Percentiles rank a stretch among this genome's conserved stretches.
phyloP scores from a whole-genome alignment of 1,139 yeast genomes.

The Blastobotrys capitulatus region DNA sequence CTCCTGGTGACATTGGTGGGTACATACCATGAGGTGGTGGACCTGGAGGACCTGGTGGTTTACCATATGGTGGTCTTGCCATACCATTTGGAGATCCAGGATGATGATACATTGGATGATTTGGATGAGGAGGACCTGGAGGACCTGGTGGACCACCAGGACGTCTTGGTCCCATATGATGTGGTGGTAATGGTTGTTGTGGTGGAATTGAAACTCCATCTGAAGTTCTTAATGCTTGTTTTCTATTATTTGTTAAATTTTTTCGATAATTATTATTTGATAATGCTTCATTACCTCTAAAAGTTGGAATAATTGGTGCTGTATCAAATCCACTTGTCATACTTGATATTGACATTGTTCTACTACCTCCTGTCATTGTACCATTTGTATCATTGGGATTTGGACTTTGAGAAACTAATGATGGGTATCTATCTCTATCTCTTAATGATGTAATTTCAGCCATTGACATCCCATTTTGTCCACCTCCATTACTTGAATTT shows the following conservation, averaged over 20 bases:
- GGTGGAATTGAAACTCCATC: conserved; percentile 20
- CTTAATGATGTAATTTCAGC: conserved; percentile 24
- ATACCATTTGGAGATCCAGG: no score
- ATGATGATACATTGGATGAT: no score
- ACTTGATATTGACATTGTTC: conserved; percentile 32
- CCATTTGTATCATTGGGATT: background rate
- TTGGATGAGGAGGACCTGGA: background rate
- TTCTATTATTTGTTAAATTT: conserved; percentile 29
- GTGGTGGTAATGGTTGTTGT: conserved; percentile 14
- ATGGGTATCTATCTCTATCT: conserved; percentile 35
- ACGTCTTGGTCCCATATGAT: conserved; percentile 9
- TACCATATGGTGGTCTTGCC: no score
- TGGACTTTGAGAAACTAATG: conserved; percentile 19
- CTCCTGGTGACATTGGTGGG: no score
- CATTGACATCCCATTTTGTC: conserved; percentile 21
- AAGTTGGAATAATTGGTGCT: conserved; percentile 34
- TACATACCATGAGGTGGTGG: no score
- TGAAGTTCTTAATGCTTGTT: conserved; percentile 22
- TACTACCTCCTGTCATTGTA: conserved; percentile 11
- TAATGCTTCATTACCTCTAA: conserved; percentile 20
- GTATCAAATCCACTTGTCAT: conserved; percentile 32
- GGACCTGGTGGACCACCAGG: background rate
- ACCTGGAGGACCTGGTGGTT: no score
- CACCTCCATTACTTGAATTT: conserved; percentile 8
- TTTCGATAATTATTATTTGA: conserved; percentile 29